Base-by-base conservation (phyloP, 1,284 basidiomycete species). In the Vanrija sp. region DNA sequence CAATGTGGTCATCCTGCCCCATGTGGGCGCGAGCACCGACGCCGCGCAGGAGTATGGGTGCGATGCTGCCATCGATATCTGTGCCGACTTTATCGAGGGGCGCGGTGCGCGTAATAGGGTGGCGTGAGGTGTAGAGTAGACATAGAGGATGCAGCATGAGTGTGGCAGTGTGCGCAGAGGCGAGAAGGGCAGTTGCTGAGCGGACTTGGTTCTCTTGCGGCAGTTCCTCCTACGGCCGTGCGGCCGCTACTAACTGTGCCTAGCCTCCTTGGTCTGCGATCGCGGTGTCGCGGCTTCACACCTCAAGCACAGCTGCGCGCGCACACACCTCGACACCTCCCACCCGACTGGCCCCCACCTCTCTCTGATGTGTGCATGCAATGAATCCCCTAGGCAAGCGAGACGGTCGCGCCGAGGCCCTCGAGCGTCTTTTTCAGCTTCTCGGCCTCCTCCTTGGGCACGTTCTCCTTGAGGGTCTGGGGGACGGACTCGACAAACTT, bases 401-500 rank as follows among this genome's bases (percentile, higher is more conserved):
- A 84, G 63, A 97, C 85, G 57, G 90, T 86, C 59, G 89, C 96
- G 45, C 96, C 96, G 46, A 97, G 84, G 58, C 80, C 86, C 78
- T 91, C 86, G 78, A 99, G 89, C 26, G 86, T 85, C 77, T 88
- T 87, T 80, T 95, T 85, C 71, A 99, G 80, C 80, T 98, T 98
- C 78, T 98, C 95, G 12, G 94, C 94, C 49, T 99, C 96, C 69
- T 99, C 96, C 80, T 99, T 99, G 38, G 90, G 84, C 58, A 96
- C 74, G 73, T 92, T 92, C 80, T 98, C 96, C 81, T 98, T 99
- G 69, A 99, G 81, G 5, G 88, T 80, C 79, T 98, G 89, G 34
- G 96, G 96, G 65, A 92, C 80, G 25, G 90, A 92, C 79, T 99
- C 96, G 57, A 98, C 96, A 69, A 98, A 97, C 80, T 97, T 98